A percentile compares a stretch with the other conserved stretches of the same genome.
These are phyloP conservation scores for Esteya vermicola DNA, from an alignment of 2,329 filamentous ascomycete genomes.

Conservation along the genomic window DNA sequence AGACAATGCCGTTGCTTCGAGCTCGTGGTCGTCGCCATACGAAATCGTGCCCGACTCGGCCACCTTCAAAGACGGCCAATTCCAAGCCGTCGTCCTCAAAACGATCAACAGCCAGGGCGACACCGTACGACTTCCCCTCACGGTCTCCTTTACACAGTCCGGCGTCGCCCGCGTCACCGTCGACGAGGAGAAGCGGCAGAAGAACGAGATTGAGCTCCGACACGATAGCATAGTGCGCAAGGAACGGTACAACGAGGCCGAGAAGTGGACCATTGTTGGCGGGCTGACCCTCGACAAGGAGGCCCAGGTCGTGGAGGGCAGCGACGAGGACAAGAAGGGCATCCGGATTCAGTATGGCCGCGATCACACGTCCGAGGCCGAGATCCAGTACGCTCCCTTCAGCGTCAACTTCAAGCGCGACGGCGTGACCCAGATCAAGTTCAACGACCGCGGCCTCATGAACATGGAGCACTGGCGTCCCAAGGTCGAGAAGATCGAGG, in stretches of 20 bases:
- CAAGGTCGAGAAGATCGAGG: slow-evolving; percentile 54
- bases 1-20: slow-evolving; percentile 54
- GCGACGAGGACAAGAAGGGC: slow-evolving; percentile 45
- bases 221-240: slow-evolving; percentile 76
- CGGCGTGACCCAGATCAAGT: slow-evolving; percentile 64
- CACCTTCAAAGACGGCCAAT: slow-evolving; percentile 62
- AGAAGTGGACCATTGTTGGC: slow-evolving; percentile 74
- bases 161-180: slow-evolving; percentile 77
- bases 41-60: slow-evolving; percentile 57
- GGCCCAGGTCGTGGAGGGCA: slow-evolving; percentile 56
- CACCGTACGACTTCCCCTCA: slow-evolving; percentile 66
- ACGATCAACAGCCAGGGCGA: slow-evolving; percentile 50
- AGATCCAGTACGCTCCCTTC: slow-evolving; percentile 75
- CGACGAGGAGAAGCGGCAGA: slow-evolving; percentile 81
- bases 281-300: slow-evolving; percentile 59
- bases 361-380: slow-evolving; percentile 61
- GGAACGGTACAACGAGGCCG: slow-evolving; percentile 86
- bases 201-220: slow-evolving; percentile 76
- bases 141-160: slow-evolving; percentile 77
- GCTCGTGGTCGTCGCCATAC: slow-evolving; percentile 71
- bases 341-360: slow-evolving; percentile 71
- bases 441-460: slow-evolving; percentile 81
- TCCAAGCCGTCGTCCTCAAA: slow-evolving; percentile 74
- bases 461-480: slow-evolving; percentile 94
- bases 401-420: slow-evolving; percentile 75